Evolutionary conservation across 225 moss, liverwort and hornwort species (phyloP), one percentile per base, ranked within the genome.

Genomic region (Sphagnum contortum): DNA sequence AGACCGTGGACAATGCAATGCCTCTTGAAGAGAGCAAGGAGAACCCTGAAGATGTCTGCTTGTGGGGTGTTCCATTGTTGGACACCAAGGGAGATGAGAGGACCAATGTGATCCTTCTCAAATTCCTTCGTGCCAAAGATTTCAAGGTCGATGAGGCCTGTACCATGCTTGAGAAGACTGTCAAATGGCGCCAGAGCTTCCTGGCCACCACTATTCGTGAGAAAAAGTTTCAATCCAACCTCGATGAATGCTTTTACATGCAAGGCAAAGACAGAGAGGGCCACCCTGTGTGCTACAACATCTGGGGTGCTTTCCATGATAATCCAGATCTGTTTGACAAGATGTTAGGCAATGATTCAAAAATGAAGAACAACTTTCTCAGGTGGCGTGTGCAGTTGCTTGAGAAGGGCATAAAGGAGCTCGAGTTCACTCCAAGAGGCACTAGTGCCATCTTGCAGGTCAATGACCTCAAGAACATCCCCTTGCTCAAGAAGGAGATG

Each of bases 1-100:
- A 29, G 29, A 29, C 29, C 29, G 29, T 29, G 29, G 29, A 29
- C 29, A 29, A 29, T 1, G 1, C 29, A 29, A 29, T 29, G 29
- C 29, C 29, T 29, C 29, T 29, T 29, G 29, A 29, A 29, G 1
- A 29, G 29, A 29, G 0, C 29, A 29, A 0, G 29, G 29, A 29
- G 29, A 29, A 29, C 29, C 29, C 29, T 29, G 29, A 29, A 29
- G 84, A 85, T 48, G 67, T 85, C 3, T 48, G 77, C 1, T 50
- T 85, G 58, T 85, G 84, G 84, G 84, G 80, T 49, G 84, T 85
- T 1, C 84, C 84, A 9, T 59, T 85, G 50, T 70, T 75, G 4
- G 68, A 69, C 71, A 69, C 81, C 46, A 85, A 85, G 69, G 75
- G 77, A 7, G 84, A 85, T 57, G 64, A 66, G 66, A 70, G 84